phyloP scores from a whole-genome alignment of 192 early-diverging fungal genomes.

The Pilaira anomala region DNA sequence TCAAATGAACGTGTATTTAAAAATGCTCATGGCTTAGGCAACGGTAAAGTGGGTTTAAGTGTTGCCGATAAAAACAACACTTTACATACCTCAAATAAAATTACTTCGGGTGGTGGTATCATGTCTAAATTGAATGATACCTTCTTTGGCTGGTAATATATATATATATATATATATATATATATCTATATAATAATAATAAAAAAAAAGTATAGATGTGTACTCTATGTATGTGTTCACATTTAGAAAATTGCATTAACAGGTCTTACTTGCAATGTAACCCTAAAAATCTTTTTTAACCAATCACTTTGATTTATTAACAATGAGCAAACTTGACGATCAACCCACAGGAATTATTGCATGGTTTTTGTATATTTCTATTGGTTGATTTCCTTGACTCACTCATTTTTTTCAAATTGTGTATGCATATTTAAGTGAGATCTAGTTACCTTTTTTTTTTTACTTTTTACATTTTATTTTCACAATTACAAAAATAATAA shows the following conservation, averaged over 20 bases:
- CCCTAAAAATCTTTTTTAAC: background rate
- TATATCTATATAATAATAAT: background rate
- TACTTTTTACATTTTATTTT: background rate
- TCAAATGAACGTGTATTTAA: too few species aligned
- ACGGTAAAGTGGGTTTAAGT: too few species aligned
- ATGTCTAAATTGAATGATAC: background rate
- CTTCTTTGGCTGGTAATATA: constrained; percentile 3
- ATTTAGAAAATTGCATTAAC: too few species aligned
- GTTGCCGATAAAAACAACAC: too few species aligned
- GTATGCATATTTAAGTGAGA: too few species aligned
- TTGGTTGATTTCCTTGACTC: constrained; percentile 7
- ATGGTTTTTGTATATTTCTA: background rate
- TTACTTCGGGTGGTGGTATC: too few species aligned
- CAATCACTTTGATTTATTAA: constrained; percentile 9
- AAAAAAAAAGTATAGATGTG: too few species aligned
- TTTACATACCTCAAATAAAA: too few species aligned
- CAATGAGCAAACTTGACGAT: constrained; percentile 22
- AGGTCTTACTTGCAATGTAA: background rate
- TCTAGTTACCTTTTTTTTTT: background rate
- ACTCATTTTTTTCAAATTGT: background rate
- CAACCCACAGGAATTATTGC: constrained; percentile 2
- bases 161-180: background rate
- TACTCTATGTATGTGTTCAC: too few species aligned
- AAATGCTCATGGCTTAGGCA: too few species aligned
- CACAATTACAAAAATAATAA: background rate